Percentiles rank a stretch among this genome's conserved stretches.
These are phyloP conservation scores for Phlyctochytrium bullatum DNA, from an alignment of 192 early-diverging fungal genomes.

Conservation along the genomic window DNA sequence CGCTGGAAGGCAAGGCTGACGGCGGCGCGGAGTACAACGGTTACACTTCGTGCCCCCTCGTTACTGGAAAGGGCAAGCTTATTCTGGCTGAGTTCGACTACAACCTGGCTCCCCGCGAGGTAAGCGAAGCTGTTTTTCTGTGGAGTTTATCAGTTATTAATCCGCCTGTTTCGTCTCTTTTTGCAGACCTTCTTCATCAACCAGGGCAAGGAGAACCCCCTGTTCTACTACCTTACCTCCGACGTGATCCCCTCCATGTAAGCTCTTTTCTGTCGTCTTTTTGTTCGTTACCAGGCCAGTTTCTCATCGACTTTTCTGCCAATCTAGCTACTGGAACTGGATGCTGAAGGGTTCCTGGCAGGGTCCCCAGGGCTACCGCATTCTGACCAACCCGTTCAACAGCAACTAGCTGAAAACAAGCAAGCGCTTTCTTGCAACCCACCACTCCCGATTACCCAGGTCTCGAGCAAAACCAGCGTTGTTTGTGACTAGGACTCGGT, in stretches of 20 bases:
- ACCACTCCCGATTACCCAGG: too few relatives aligned
- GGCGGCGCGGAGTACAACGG: slow-evolving; percentile 64
- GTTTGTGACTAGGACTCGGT: too few relatives aligned
- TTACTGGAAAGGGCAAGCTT: slow-evolving; percentile 75
- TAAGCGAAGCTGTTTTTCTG: slow-evolving; percentile 34
- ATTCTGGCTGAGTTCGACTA: slow-evolving; percentile 77
- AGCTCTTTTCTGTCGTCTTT: too few relatives aligned
- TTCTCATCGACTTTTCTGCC: background rate
- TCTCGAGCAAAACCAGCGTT: too few relatives aligned
- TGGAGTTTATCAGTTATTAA: slow-evolving; percentile 65
- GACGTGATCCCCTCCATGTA: slow-evolving; percentile 69
- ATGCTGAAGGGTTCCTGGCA: slow-evolving; percentile 78
- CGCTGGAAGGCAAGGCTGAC: slow-evolving; percentile 50
- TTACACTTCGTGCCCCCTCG: slow-evolving; percentile 81
- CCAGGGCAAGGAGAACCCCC: slow-evolving; percentile 68
- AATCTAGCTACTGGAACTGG: slow-evolving; percentile 66
- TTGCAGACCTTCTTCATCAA: slow-evolving; percentile 79
- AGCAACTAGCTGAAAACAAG: slow-evolving; percentile 1
- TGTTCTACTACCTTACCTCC: slow-evolving; percentile 71
- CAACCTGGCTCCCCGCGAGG: slow-evolving; percentile 1
- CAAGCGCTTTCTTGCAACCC: too few relatives aligned
- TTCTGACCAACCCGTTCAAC: slow-evolving; percentile 49
- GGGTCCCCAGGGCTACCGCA: slow-evolving; percentile 65
- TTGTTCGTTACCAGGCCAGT: too few relatives aligned
- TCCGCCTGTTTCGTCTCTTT: background rate